A percentile compares a stretch with the other conserved stretches of the same genome.
Evolutionary conservation across 164 flowering plant species (phyloP).

Genomic region (Annona cherimola): DNA sequence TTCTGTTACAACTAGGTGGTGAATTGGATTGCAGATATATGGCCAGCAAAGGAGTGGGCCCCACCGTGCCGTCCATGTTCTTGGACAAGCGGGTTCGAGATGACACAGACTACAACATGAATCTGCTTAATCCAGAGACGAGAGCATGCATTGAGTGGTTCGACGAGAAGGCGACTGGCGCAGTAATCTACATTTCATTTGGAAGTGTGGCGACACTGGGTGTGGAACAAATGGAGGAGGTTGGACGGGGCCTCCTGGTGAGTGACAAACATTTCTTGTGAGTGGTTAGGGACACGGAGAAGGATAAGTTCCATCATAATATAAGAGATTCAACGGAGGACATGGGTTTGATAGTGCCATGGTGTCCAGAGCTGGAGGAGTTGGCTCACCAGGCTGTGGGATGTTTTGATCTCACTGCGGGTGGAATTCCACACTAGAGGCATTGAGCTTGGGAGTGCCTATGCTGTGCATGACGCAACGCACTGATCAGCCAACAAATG

Average conservation of each 20-base stretch:
- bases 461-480: constrained; percentile 47
- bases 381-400: constrained; percentile 39
- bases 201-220: constrained; percentile 23
- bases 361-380: constrained; percentile 45
- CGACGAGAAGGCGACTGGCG: constrained; percentile 13
- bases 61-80: constrained; percentile 32
- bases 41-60: constrained; percentile 24
- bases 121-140: constrained; percentile 16
- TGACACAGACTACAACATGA: constrained; percentile 25
- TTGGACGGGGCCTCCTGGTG: constrained; percentile 21
- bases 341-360: constrained; percentile 35
- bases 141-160: constrained; percentile 29
- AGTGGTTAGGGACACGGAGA: constrained; percentile 40
- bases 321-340: constrained; percentile 23
- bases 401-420: constrained; percentile 56
- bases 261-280: constrained; percentile 25
- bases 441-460: constrained; percentile 51
- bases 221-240: constrained; percentile 30
- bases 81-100: constrained; percentile 12
- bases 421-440: constrained; percentile 54
- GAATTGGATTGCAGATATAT: constrained; percentile 21
- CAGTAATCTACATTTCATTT: constrained; percentile 35
- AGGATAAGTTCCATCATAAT: constrained; percentile 30
- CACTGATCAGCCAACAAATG: constrained; percentile 47
- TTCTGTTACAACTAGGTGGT: constrained; percentile 5